Evolutionary conservation across 768 basidiomycete species (phyloP), one percentile per base, ranked within the genome.

Genomic region (Cystofilobasidium capitatum): DNA sequence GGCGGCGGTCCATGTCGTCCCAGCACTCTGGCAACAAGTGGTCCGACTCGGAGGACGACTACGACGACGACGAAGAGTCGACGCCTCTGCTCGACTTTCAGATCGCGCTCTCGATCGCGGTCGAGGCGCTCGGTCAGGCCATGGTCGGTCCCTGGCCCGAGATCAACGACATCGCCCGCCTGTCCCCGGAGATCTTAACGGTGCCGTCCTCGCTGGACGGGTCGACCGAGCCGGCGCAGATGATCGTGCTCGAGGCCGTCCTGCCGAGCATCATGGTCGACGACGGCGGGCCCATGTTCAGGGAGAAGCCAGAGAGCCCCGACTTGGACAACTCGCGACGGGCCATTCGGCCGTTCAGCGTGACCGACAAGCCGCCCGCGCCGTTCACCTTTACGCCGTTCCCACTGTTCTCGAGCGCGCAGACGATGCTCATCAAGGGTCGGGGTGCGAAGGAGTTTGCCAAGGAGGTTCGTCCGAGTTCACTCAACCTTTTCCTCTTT

Each of bases 151-250:
- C 69, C 39, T 76, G 76, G 75, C 76, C 76, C 1, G 68, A 74
- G 14, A 61, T 78, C 31, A 69, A 70, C 47, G 51, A 74, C 44
- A 65, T 74, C 51, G 76, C 76, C 3, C 65, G 70, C 31, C 70
- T 78, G 2, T 75, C 72, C 4, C 72, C 77, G 6, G 76, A 77
- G 64, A 72, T 78, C 61, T 68, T 77, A 40, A 73, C 76, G 29
- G 69, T 76, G 8, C 77, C 77, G 2, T 72, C 75, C 5, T 74
- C 72, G 20, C 71, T 73, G 31, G 66, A 72, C 59, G 76, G 77
- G 62, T 71, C 73, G 58, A 72, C 74, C 51, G 65, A 70, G 12
- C 76, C 76, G 0, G 76, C 76, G 42, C 74, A 77, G 65, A 74
- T 77, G 71, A 71, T 78, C 42, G 71, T 78, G 17, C 71, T 78